Base-by-base conservation (phyloP, 306 rosid genomes). In the Morella rubra region DNA sequence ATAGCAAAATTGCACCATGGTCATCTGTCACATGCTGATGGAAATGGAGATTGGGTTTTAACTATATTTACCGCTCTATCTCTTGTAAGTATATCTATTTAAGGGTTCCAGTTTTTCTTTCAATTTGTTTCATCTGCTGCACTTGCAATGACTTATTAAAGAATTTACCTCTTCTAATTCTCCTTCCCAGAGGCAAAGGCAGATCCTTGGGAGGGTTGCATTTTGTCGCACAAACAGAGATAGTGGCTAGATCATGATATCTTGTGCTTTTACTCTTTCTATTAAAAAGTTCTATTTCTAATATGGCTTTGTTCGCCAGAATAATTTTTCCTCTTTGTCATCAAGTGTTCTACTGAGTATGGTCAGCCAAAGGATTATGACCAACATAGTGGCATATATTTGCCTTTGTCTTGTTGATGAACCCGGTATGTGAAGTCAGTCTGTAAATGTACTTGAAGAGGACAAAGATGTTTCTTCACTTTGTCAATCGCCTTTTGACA, bases 41-140 rank as follows among this genome's bases (percentile, higher is more conserved):
- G 98, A 72, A 95, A 95, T 46, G 98, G 96, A 83, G 98, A 95
- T 82, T 95, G 97, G 98, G 98, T 89, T 74, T 81, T 95, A 47
- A 95, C 93, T 18, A 90, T 92, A 77, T 92, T 92, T 79, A 79
- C 97, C 8, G 97, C 98, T 45, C 76, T 95, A 56, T 88, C 96
- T 82, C 96, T 90, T 74, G 98, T 94, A 90, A 86, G 98, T 83
- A 59, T 79, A 53, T 76, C 40, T 24, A 16, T 50, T 9, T 59
- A 70, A n/a, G 6, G 69, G 56, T 60, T 50, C 42, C 19, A 22
- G 54, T 19, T 50, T 60, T 20, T 74, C 42, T 37, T 81, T 37
- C 61, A 16, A 9, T 27, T 52, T 42, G 60, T 42, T 41, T 42
- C 45, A 73, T 58, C 40, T 55, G 24, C 51, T 73, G 44, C 41